Percentiles rank a stretch among this genome's conserved stretches.
Evolutionary conservation across 2,329 filamentous ascomycete genomes (phyloP).

Genomic region (Aspergillus sp.): DNA sequence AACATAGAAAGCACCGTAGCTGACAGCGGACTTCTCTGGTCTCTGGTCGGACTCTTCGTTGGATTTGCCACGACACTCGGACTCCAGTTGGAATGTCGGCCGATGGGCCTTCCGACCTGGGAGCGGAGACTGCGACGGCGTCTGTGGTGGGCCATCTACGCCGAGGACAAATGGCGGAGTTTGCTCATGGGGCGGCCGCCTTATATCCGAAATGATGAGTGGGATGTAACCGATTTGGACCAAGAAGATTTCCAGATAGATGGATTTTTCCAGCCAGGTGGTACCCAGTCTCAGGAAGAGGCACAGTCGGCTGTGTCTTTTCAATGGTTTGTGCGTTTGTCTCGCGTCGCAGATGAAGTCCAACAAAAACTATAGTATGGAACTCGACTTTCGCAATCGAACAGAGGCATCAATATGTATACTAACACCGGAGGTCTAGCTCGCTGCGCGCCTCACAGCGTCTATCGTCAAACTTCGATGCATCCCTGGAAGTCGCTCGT

Average conservation of each 20-base stretch:
- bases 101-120: conserved; percentile 28
- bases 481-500: conserved; percentile 18
- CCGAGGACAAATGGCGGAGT: conserved; percentile 32
- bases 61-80: conserved; percentile 27
- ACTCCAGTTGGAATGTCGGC: conserved; percentile 27
- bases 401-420: too few species aligned
- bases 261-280: not conserved
- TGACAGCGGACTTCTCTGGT: conserved; percentile 30
- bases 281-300: not conserved
- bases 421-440: conserved; percentile 7
- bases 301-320: not conserved
- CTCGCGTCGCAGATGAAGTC: conserved; percentile 22
- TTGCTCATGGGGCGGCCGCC: conserved; percentile 30
- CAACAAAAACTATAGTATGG: conserved; percentile 23
- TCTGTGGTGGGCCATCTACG: conserved; percentile 36
- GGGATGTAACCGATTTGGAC: conserved; percentile 23
- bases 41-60: conserved; percentile 25
- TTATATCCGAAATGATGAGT: conserved; percentile 28
- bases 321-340: conserved; percentile 12
- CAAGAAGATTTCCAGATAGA: conserved; percentile 20
- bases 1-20: conserved; percentile 16
- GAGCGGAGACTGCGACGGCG: conserved; percentile 31
- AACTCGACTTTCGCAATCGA: not conserved
- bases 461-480: conserved; percentile 19
- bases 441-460: conserved; percentile 20